Evolutionary conservation across 768 basidiomycete genomes (phyloP).

Genomic region (Cystoderma amianthinum): DNA sequence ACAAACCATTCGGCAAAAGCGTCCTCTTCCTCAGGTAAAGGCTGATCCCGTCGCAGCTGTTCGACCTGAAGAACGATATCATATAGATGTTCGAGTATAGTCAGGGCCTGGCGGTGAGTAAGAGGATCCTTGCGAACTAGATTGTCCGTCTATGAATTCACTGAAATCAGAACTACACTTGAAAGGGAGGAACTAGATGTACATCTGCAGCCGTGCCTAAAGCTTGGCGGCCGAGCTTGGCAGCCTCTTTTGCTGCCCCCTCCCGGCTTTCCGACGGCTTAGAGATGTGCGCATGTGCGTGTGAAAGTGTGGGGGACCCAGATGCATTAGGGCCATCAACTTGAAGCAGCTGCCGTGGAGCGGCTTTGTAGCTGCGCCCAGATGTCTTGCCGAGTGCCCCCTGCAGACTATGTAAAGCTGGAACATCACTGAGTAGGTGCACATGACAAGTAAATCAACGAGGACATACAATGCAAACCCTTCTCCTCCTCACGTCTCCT

Average conservation of each 20-base stretch:
- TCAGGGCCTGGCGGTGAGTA: constrained; percentile 69
- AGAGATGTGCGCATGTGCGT: constrained; percentile 44
- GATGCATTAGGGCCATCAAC: constrained; percentile 52
- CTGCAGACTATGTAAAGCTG: constrained; percentile 73
- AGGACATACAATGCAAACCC: constrained; percentile 44
- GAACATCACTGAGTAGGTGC: constrained; percentile 2
- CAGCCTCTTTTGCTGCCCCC: constrained; percentile 66
- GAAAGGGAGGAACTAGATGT: too few relatives aligned
- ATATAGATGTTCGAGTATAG: constrained; percentile 78
- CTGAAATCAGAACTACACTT: too few relatives aligned
- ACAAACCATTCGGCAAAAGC: constrained; percentile 37
- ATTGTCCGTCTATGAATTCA: constrained; percentile 52
- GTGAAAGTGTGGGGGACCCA: constrained; percentile 35
- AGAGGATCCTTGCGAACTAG: constrained; percentile 68
- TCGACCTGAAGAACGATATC: constrained; percentile 81
- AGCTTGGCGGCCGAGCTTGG: constrained; percentile 69
- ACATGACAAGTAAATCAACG: not conserved
- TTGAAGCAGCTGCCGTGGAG: constrained; percentile 93
- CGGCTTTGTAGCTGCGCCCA: constrained; percentile 89
- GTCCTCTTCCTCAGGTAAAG: constrained; percentile 52
- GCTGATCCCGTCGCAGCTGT: constrained; percentile 76
- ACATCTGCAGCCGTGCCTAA: constrained; percentile 56
- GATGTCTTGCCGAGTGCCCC: constrained; percentile 95
- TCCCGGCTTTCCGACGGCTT: constrained; percentile 40
- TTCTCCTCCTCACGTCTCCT: constrained; percentile 84